phyloP scores from a whole-genome alignment of 371 early-diverging fungal species.

The Coemansia sp. region DNA sequence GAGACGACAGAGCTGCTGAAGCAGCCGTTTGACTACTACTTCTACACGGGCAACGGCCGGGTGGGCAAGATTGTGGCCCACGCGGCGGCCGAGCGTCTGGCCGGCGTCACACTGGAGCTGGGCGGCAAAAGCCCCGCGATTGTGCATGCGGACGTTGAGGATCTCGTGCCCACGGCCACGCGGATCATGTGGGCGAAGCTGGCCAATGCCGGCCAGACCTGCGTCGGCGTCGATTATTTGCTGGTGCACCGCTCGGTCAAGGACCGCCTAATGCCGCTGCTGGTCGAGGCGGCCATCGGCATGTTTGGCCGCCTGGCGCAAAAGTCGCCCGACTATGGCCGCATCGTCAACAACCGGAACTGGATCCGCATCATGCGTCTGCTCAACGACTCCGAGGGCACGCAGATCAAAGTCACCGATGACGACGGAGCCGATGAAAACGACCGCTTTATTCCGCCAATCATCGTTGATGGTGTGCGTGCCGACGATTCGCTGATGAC shows the following conservation, averaged over 20 bases:
- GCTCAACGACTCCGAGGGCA: slow-evolving; percentile 59
- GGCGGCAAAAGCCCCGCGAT: slow-evolving; percentile 87
- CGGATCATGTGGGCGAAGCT: slow-evolving; percentile 85
- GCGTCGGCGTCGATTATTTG: slow-evolving; percentile 87
- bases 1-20: slow-evolving; percentile 76
- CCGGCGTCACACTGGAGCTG: slow-evolving; percentile 78
- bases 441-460: slow-evolving; percentile 68
- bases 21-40: slow-evolving; percentile 77
- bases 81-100: slow-evolving; percentile 73
- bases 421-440: slow-evolving; percentile 58
- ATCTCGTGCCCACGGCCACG: slow-evolving; percentile 65
- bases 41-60: slow-evolving; percentile 79
- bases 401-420: slow-evolving; percentile 50
- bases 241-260: slow-evolving; percentile 59
- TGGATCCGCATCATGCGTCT: slow-evolving; percentile 64
- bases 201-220: slow-evolving; percentile 85
- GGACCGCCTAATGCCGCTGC: slow-evolving; percentile 57
- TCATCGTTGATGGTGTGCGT: slow-evolving; percentile 60
- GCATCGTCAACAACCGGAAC: slow-evolving; percentile 75
- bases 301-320: slow-evolving; percentile 59
- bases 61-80: slow-evolving; percentile 79
- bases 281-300: slow-evolving; percentile 51
- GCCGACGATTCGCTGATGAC: slow-evolving; percentile 58
- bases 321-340: slow-evolving; percentile 58
- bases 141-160: slow-evolving; percentile 61